Conservation (phyloP, 805 yeast genomes). For the Wickerhamomyces bovis region DNA sequence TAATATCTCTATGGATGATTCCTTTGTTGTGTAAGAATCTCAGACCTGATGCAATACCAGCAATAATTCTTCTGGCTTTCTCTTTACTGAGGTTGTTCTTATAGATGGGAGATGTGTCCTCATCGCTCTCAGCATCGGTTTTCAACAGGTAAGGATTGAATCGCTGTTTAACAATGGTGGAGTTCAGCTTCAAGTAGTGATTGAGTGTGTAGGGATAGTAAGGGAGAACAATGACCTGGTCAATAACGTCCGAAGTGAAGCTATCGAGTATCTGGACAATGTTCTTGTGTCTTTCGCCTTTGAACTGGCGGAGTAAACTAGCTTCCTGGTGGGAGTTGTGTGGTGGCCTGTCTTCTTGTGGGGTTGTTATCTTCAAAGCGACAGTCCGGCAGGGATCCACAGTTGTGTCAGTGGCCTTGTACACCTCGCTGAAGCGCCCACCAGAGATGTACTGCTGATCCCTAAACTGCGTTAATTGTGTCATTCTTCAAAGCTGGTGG, state of each 20-base stretch:
- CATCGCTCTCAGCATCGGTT: conserved; percentile 10
- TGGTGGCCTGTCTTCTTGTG: conserved; percentile 48
- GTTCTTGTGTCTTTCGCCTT: conserved; percentile 3
- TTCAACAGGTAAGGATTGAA: conserved; percentile 30
- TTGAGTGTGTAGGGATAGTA: conserved; percentile 31
- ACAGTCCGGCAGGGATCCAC: conserved; percentile 13
- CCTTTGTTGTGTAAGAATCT: conserved; percentile 63
- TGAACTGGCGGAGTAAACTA: conserved; percentile 27
- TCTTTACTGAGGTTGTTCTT: conserved; percentile 12
- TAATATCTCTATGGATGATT: conserved; percentile 88
- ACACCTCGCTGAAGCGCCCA: conserved; percentile 41
- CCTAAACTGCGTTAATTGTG: conserved; percentile 4
- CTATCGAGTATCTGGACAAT: conserved; percentile 8
- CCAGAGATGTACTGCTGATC: conserved; percentile 28
- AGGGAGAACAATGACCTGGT: conserved; percentile 38
- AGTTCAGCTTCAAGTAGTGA: conserved; percentile 26
- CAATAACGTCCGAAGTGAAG: conserved; percentile 24
- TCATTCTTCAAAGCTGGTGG: neutral
- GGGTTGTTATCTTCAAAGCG: conserved; percentile 44
- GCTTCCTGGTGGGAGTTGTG: conserved; percentile 45
- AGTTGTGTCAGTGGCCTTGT: conserved; percentile 16
- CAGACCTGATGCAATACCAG: conserved; percentile 40
- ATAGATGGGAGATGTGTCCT: neutral
- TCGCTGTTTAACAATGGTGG: conserved; percentile 23
- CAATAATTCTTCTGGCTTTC: conserved; percentile 27